Evolutionary conservation across 805 yeast genomes (phyloP), one percentile per base, ranked within the genome.

Genomic region (Grigorovia jiainica): DNA sequence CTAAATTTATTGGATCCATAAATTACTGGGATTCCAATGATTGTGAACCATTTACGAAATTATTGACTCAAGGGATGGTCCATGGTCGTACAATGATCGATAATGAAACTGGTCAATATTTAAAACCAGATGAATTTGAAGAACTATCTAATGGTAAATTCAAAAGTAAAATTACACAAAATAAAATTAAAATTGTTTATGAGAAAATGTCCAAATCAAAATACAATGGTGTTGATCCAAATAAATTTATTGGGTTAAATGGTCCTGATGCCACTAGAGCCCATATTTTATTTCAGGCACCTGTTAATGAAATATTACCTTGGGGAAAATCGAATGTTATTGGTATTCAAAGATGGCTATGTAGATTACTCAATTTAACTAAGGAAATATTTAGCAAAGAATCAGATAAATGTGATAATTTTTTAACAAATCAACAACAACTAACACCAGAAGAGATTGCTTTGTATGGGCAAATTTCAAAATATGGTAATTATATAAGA

Each of bases 121-220:
- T 92, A 49, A 85, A 78, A 51, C 90, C 94, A 0, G 78, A 80
- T 1, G 97, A 92, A 51, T 58, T 85, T 10, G 79, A 73, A 32
- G 64, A 67, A 40, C 61, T 71, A 0, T 51, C 48, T 0, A 60
- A 58, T 2, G 80, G 82, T 2, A n/a, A 11, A 3, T 36, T 40
- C 2, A 50, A 60, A 4, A 68, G 83, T 7, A 69, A 55, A 25
- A 69, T 60, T 0, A 68, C 81, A 0, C 82, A 81, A 1, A 53
- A 58, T 29, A 46, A 54, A 0, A 86, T 95, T 0, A 43, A 45
- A 0, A 58, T 84, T 1, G 65, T 85, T 0, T 87, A 61, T 56
- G 97, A 92, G 56, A 92, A 92, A 57, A 92, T 92, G 98, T 89
- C 97, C 2, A 92, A 92, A 62, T 89, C 97, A 1, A 92, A 92